phyloP scores from a whole-genome alignment of 441 rosid species.

The Populus hybrid region DNA sequence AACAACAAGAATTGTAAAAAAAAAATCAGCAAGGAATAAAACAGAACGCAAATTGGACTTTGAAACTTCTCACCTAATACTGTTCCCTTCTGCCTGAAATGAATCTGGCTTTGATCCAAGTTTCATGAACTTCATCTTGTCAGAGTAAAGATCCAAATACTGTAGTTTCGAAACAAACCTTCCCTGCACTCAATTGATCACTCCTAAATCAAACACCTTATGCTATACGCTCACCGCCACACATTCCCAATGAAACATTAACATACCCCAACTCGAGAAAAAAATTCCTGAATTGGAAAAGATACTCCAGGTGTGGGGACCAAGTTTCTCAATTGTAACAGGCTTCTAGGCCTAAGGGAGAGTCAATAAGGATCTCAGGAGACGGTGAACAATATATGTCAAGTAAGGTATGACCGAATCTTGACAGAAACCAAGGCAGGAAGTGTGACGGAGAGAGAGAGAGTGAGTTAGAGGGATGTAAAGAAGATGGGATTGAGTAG shows the following conservation, averaged over 20 bases:
- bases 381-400: slow-evolving; percentile 31
- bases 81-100: slow-evolving; percentile 53
- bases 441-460: slow-evolving; percentile 36
- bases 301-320: slow-evolving; percentile 60
- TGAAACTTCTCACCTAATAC: slow-evolving; percentile 55
- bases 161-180: slow-evolving; percentile 22
- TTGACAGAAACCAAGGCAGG: slow-evolving; percentile 59
- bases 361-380: slow-evolving; percentile 37
- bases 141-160: slow-evolving; percentile 24
- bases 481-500: slow-evolving; percentile 34
- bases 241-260: slow-evolving; percentile 30
- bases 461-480: background rate
- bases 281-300: slow-evolving; percentile 40
- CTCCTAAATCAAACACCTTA: slow-evolving; percentile 26
- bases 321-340: slow-evolving; percentile 38
- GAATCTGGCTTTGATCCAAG: slow-evolving; percentile 86
- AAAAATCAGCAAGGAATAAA: slow-evolving; percentile 1
- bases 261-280: slow-evolving; percentile 36
- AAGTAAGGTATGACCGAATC: slow-evolving; percentile 49
- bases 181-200: slow-evolving; percentile 19
- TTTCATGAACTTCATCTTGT: slow-evolving; percentile 92
- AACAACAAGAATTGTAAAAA: background rate
- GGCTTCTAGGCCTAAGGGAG: slow-evolving; percentile 42
- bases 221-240: slow-evolving; percentile 20
- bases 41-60: background rate